Evolutionary conservation across 2,329 filamentous ascomycete genomes (phyloP), one percentile per base, ranked within the genome.

Genomic region (Calonectria crousiana): DNA sequence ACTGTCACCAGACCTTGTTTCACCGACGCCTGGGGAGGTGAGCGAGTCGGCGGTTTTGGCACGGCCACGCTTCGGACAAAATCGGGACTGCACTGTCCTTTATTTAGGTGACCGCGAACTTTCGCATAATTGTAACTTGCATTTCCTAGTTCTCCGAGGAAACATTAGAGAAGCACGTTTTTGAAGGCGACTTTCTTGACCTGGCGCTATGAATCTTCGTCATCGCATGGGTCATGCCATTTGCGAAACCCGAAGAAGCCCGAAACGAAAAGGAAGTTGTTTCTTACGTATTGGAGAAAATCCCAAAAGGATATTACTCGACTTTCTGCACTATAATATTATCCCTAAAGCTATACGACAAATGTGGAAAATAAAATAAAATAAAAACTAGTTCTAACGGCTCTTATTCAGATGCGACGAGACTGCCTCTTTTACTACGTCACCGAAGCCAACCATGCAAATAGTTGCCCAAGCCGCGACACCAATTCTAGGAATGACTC

Each of bases 401-500:
- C 41, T 65, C 26, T 20, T 65, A 23, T 65, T 49, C 10, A 49
- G 41, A 49, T 47, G 60, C 18, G 60, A 44, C 4, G 67, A 47
- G 69, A 65, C 18, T 4, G 34, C 11, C 28, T 71, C 68, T 38
- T 71, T 74, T 6, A 67, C 49, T 8, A 73, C 14, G 47, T 73
- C 71, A 10, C 71, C 71, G 26, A 73, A 66, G 2, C 71, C 71
- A 28, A 68, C 64, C 72, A 74, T 69, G 52, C 68, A 74, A 30
- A 74, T 64, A 3, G 72, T 74, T 26, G 67, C 72, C 68, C 68
- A 74, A 14, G 64, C 68, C 6, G 72, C 68, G 6, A 74, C 72
- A 10, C 68, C 72, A 32, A 74, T 69, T 16, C 72, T 53, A 13
- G 72, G 69, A n/a, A 74, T 36, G 11, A 74, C 68, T 16, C 72